Evolutionary conservation across 1,139 yeast genomes (phyloP).

Genomic region (Lodderomyces pseudojiufengensis): DNA sequence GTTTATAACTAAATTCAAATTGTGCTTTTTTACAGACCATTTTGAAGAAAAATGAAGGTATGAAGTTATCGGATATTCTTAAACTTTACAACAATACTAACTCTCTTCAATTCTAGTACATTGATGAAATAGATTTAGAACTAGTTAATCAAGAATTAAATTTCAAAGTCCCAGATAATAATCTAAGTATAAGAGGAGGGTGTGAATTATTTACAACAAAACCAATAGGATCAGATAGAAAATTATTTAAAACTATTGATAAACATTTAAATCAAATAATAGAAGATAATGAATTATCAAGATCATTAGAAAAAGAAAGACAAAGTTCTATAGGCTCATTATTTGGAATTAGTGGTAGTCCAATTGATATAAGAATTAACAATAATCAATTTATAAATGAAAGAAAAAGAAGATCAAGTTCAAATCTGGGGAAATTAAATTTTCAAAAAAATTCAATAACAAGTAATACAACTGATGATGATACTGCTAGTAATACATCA

Average conservation of each 20-base stretch:
- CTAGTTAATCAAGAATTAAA: slow-evolving; percentile 81
- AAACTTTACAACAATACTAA: background rate
- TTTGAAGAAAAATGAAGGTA: slow-evolving; percentile 1
- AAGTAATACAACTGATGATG: slow-evolving; percentile 4
- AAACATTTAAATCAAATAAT: slow-evolving; percentile 67
- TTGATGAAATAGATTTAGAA: slow-evolving; percentile 89
- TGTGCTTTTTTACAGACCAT: too few relatives aligned
- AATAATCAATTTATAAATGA: slow-evolving; percentile 6
- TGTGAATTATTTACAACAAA: slow-evolving; percentile 93
- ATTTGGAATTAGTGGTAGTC: slow-evolving; percentile 37
- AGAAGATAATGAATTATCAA: slow-evolving; percentile 51
- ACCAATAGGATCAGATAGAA: slow-evolving; percentile 85
- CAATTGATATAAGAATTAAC: slow-evolving; percentile 15
- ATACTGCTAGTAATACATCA: slow-evolving; percentile 4
- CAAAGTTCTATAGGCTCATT: slow-evolving; percentile 35
- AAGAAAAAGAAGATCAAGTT: slow-evolving; percentile 25
- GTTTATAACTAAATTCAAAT: too few relatives aligned
- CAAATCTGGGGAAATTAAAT: slow-evolving; percentile 12
- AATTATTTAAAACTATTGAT: slow-evolving; percentile 82
- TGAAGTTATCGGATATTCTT: too few relatives aligned
- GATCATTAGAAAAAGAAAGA: slow-evolving; percentile 40
- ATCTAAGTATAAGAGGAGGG: slow-evolving; percentile 72
- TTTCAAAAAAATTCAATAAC: slow-evolving; percentile 7
- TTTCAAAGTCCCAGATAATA: slow-evolving; percentile 84
- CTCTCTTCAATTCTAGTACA: too few relatives aligned